These are phyloP conservation scores for Phragmites australis DNA, from an alignment of 176 grass and related monocot species.

Conservation along the genomic window DNA sequence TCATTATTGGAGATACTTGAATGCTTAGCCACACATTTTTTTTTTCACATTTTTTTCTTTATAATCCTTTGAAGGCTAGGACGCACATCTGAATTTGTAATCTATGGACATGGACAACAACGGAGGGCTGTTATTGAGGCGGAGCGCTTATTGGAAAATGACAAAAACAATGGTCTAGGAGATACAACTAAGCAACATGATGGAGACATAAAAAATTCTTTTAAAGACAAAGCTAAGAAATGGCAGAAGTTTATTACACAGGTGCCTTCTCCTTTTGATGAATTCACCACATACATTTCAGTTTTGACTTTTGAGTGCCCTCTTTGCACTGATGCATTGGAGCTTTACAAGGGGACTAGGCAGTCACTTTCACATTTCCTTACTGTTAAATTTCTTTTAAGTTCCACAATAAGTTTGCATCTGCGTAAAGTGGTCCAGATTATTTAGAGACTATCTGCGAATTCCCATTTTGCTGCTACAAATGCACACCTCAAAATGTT, in stretches of 20 bases:
- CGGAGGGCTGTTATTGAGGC: slow-evolving; percentile 87
- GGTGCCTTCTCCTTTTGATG: slow-evolving; percentile 48
- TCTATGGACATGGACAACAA: slow-evolving; percentile 92
- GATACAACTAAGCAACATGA: slow-evolving; percentile 45
- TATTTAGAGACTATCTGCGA: slow-evolving; percentile 13
- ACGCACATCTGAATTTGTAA: slow-evolving; percentile 80
- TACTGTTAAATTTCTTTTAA: neutral
- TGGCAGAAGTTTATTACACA: slow-evolving; percentile 90
- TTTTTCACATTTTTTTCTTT: too few relatives aligned
- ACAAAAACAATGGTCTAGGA: slow-evolving; percentile 38
- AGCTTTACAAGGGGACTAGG: slow-evolving; percentile 3
- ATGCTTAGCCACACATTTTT: too few relatives aligned
- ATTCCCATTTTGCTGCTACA: slow-evolving; percentile 20
- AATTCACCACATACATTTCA: slow-evolving; percentile 25
- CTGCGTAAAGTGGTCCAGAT: slow-evolving; percentile 9
- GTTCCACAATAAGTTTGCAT: slow-evolving; percentile 6
- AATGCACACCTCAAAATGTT: slow-evolving; percentile 14
- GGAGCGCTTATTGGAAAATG: slow-evolving; percentile 63
- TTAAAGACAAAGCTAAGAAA: slow-evolving; percentile 91
- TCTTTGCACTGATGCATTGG: slow-evolving; percentile 3
- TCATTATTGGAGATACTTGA: slow-evolving; percentile 19
- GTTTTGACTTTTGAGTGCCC: neutral
- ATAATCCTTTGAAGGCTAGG: slow-evolving; percentile 65
- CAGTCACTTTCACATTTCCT: slow-evolving; percentile 10
- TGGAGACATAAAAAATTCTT: slow-evolving; percentile 58